A percentile compares a stretch with the other conserved stretches of the same genome.
Evolutionary conservation across 2,329 filamentous ascomycete species (phyloP).

Genomic region (Trichoderma sp.): DNA sequence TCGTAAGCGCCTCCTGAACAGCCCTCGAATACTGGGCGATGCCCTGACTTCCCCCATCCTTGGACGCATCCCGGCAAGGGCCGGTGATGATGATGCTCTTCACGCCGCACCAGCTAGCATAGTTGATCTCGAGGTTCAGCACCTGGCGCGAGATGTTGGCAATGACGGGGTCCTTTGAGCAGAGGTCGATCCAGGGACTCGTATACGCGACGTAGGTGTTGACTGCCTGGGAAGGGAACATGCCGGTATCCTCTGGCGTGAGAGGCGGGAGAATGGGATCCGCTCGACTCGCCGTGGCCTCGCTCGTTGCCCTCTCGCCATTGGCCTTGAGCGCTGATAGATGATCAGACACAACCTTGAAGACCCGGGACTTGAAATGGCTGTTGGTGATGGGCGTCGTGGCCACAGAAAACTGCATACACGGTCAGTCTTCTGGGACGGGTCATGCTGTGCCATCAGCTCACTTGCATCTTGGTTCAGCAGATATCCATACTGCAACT

Average conservation of each 20-base stretch:
- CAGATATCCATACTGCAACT: constrained; percentile 66
- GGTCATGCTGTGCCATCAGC: constrained; percentile 6
- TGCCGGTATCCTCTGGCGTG: constrained; percentile 75
- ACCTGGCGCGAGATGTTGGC: constrained; percentile 87
- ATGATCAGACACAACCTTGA: constrained; percentile 62
- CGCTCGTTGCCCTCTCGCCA: constrained; percentile 44
- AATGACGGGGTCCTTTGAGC: constrained; percentile 78
- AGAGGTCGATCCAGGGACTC: constrained; percentile 93
- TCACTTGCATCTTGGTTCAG: constrained; percentile 68
- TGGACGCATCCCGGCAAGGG: constrained; percentile 65
- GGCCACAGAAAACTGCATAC: constrained; percentile 71
- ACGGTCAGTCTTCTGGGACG: constrained; percentile 12
- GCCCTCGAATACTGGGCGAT: constrained; percentile 79
- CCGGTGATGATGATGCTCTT: constrained; percentile 81
- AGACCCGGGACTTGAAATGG: constrained; percentile 70
- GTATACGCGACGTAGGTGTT: constrained; percentile 75
- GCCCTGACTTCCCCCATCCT: constrained; percentile 52
- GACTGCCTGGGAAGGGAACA: constrained; percentile 68
- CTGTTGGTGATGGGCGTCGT: constrained; percentile 77
- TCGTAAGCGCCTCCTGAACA: constrained; percentile 74
- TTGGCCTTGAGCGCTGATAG: constrained; percentile 49
- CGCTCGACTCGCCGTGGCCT: constrained; percentile 50
- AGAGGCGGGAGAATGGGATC: constrained; percentile 68
- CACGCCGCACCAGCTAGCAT: constrained; percentile 92
- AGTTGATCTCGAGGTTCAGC: constrained; percentile 86